Conservation (phyloP, 2,329 filamentous ascomycete genomes). For the Diaporthe vexans region DNA sequence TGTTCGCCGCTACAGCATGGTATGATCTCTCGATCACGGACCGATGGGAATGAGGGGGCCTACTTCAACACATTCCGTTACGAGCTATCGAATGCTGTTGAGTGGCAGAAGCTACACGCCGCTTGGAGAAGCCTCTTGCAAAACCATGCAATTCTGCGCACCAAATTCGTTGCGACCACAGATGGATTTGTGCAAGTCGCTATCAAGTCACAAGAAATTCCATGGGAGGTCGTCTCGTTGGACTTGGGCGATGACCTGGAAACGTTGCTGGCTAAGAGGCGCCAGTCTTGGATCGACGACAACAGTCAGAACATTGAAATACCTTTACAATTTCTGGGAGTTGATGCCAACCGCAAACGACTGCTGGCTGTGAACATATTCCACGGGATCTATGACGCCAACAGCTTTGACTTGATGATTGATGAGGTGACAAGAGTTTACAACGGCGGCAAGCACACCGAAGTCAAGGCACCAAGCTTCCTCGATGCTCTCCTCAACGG, state of each 20-base stretch:
- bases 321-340: constrained; percentile 66
- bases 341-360: constrained; percentile 48
- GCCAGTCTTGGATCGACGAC: constrained; percentile 64
- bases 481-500: constrained; percentile 77
- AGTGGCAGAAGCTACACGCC: constrained; percentile 60
- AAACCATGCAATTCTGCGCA: constrained; percentile 76
- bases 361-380: constrained; percentile 79
- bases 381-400: constrained; percentile 90
- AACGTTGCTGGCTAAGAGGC: constrained; percentile 52
- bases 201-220: constrained; percentile 57
- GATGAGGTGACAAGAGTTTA: constrained; percentile 60
- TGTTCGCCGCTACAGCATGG: constrained; percentile 91
- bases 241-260: constrained; percentile 50
- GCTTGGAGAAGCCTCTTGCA: constrained; percentile 71
- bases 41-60: constrained; percentile 63
- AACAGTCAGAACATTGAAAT: constrained; percentile 64
- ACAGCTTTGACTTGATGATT: constrained; percentile 79
- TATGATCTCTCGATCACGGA: constrained; percentile 80
- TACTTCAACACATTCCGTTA: constrained; percentile 87
- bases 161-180: constrained; percentile 78
- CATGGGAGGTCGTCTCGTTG: constrained; percentile 59
- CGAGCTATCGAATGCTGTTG: constrained; percentile 59
- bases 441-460: constrained; percentile 43
- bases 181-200: constrained; percentile 85
- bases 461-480: constrained; percentile 66